Evolutionary conservation across 164 flowering plant genomes (phyloP), one percentile per base, ranked within the genome.

Genomic region (Nymphaea colorata): DNA sequence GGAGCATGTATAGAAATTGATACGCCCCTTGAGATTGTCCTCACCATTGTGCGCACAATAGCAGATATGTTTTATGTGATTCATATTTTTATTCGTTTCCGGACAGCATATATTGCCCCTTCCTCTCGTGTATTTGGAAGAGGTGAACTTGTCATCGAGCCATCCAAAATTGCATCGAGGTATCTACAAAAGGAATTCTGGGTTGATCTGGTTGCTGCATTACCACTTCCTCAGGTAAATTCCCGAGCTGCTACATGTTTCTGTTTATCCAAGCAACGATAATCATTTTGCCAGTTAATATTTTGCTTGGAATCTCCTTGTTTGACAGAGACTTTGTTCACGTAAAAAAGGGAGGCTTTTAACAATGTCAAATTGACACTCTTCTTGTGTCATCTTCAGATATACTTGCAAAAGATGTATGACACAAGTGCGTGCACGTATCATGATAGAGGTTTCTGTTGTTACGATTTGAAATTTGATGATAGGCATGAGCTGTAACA

Each of bases 81-180:
- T 70, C 91, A 93, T 67, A 89, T 93, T 66, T 79, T 69, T 47
- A 80, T 85, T n/a, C 78, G 82, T 57, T 93, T 91, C 75, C 81
- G 82, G 14, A 93, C 96, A 25, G 98, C 98, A 64, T 93, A 79
- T 69, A 79, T 93, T 17, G 97, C 95, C 4, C 98, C 98, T 55
- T 87, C 91, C 75, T 93, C 97, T 70, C 93, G 93, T 60, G 97
- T 91, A 3, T 89, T 93, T 80, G 98, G 97, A 69, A 82, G 97
- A 79, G 98, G 98, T 51, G 97, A 93, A 78, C 95, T 93, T 67
- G 96, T 91, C 6, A 84, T 87, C 17, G 89, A 91, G 61, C 66
- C 86, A 65, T 69, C 76, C 3, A 86, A 91, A 79, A 88, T 93
- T 65, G 93, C 93, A 2, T 64, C 68, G 3, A 82, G 88, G 68